A percentile compares a stretch with the other conserved stretches of the same genome.
Evolutionary conservation across 169 alveolate genomes (phyloP).

Genomic region (Cryptosporidium andersoni): DNA sequence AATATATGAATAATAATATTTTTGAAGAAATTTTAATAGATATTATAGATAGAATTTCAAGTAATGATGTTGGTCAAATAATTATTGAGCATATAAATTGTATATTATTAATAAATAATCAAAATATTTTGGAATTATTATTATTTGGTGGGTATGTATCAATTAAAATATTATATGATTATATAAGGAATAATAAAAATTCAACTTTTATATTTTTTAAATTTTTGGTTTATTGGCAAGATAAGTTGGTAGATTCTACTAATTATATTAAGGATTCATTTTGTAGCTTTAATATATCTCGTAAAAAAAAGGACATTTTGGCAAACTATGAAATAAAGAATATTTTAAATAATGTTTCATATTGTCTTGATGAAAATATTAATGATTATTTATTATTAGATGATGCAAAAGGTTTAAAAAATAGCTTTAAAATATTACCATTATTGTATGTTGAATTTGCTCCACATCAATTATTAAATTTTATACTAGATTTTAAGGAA

Average conservation of each 20-base stretch:
- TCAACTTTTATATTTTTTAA: conserved; percentile 9
- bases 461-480: neutral
- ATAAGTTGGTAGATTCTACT: no score
- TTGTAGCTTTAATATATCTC: no score
- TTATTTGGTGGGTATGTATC: neutral
- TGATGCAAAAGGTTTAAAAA: no score
- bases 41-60: neutral
- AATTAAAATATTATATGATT: neutral
- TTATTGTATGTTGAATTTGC: neutral
- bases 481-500: neutral
- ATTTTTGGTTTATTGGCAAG: no score
- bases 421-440: no score
- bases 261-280: no score
- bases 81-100: conserved; percentile 14
- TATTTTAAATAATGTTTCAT: no score
- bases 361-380: no score
- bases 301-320: neutral
- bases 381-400: no score
- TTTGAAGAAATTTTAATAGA: conserved; percentile 5
- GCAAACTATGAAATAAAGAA: neutral
- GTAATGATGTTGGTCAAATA: neutral
- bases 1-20: conserved; percentile 1
- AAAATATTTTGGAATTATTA: neutral
- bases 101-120: conserved; percentile 27
- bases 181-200: conserved; percentile 2